These are phyloP conservation scores for Ziziphus jujuba DNA, from an alignment of 306 rosid genomes.

Conservation along the genomic window DNA sequence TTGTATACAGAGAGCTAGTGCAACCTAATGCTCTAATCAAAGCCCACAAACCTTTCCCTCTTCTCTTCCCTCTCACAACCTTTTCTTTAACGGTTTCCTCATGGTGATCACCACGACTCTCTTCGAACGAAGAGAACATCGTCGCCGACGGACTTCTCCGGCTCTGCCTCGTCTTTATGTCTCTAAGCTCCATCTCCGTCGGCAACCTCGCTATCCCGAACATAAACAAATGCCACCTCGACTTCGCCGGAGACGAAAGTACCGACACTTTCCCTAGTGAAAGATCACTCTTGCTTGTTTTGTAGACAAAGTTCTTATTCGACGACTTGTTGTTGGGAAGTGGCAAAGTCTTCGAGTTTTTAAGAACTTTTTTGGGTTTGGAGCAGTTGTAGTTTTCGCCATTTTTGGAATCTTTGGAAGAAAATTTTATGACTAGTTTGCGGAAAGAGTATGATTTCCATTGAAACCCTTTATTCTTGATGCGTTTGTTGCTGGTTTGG, in stretches of 20 bases:
- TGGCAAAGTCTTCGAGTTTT: too few relatives aligned
- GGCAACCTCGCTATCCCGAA: constrained; percentile 56
- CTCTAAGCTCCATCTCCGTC: constrained; percentile 59
- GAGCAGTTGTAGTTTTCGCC: neutral
- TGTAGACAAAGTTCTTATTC: neutral
- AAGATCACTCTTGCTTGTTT: neutral
- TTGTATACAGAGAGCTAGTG: constrained; percentile 22
- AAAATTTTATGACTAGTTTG: neutral
- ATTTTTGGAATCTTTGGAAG: neutral
- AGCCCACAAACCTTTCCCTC: constrained; percentile 43
- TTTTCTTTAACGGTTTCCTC: constrained; percentile 4
- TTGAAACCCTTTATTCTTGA: constrained; percentile 14
- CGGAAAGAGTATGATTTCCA: constrained; percentile 17
- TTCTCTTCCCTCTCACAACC: constrained; percentile 6
- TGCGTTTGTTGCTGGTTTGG: neutral
- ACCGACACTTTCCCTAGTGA: constrained; percentile 38
- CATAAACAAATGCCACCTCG: constrained; percentile 61
- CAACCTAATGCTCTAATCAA: constrained; percentile 39
- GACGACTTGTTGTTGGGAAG: too few relatives aligned
- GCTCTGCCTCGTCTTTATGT: constrained; percentile 60
- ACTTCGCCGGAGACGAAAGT: constrained; percentile 40
- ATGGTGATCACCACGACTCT: too few relatives aligned
- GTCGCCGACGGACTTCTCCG: constrained; percentile 23
- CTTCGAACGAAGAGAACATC: constrained; percentile 30
- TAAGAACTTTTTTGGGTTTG: too few relatives aligned